Percentiles rank a stretch among this genome's conserved stretches.
Evolutionary conservation across 2,329 filamentous ascomycete species (phyloP).

Genomic region (Penicillium sp.): DNA sequence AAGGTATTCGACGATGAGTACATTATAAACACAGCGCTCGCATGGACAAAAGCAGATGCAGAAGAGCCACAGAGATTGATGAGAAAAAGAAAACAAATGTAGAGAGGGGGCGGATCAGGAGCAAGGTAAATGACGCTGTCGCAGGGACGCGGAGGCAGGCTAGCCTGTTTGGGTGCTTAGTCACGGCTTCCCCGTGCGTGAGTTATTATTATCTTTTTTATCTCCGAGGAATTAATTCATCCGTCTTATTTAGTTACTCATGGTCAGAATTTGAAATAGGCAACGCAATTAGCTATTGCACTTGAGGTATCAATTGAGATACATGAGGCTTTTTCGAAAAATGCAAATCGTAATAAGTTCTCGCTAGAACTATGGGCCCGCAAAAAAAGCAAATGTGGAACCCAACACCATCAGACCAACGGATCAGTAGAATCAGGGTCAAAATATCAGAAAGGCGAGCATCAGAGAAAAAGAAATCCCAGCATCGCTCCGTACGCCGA

Average conservation of each 20-base stretch:
- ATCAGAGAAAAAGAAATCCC: constrained; percentile 5
- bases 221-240: neutral
- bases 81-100: constrained; percentile 26
- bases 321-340: neutral
- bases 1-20: constrained; percentile 88
- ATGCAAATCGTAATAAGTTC: constrained; percentile 11
- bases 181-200: constrained; percentile 11
- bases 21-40: constrained; percentile 57
- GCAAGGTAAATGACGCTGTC: constrained; percentile 31
- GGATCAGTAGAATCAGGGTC: neutral
- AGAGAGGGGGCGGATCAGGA: constrained; percentile 29
- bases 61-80: constrained; percentile 19
- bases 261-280: neutral
- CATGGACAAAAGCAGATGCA: constrained; percentile 28
- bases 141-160: constrained; percentile 31
- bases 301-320: neutral
- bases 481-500: constrained; percentile 24
- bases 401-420: neutral
- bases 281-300: neutral
- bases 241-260: too few species aligned
- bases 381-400: neutral
- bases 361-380: constrained; percentile 3
- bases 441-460: neutral
- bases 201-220: constrained; percentile 1
- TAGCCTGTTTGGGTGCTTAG: constrained; percentile 25